Base-by-base conservation (phyloP, 768 basidiomycete species). In the Boletus barrowsii region DNA sequence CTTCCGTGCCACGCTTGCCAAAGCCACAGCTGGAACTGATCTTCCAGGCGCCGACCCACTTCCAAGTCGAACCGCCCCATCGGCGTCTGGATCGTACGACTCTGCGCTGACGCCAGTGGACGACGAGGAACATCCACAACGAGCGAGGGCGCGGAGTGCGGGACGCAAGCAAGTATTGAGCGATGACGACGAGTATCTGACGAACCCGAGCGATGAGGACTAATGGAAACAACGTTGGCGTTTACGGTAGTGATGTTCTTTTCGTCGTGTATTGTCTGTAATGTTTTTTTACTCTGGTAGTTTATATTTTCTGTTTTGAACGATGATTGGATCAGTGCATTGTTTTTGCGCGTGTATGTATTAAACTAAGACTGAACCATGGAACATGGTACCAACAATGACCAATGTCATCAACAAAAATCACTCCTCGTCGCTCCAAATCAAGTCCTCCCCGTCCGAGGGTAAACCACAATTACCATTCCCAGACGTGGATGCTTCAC, bases 101-200 rank as follows among this genome's bases (percentile, higher is more conserved):
- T 81, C 83, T 35, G 87, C 88, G 10, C 68, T 89, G 58, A 89
- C 87, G 7, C 87, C 87, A 2, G 87, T 90, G 86, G 88, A 90
- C 43, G 88, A 91, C 56, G 89, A 90, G 55, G 86, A 87, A 43
- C 81, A 83, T 42, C 82, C 80, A 29, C 76, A 76, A 10, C 77
- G 81, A 10, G 79, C 77, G 5, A 71, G 82, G 15, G 80, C 84
- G 36, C 73, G 80, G 53, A 86, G 83, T 65, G 73, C 77, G 18
- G 83, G 81, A 30, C 78, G 88, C 57, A 88, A 84, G 67, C 86
- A 87, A 70, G 79, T 91, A 47, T 73, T 90, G 70, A 90, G 88
- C 59, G 88, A 90, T 58, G 67, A 68, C 44, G 79, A 81, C 22
- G 79, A 81, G 66, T 84, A 85, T 66, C 72, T 89, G 65, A 88